Conservation (phyloP, 805 yeast genomes). For the Lipomyces yamanashiensis region DNA sequence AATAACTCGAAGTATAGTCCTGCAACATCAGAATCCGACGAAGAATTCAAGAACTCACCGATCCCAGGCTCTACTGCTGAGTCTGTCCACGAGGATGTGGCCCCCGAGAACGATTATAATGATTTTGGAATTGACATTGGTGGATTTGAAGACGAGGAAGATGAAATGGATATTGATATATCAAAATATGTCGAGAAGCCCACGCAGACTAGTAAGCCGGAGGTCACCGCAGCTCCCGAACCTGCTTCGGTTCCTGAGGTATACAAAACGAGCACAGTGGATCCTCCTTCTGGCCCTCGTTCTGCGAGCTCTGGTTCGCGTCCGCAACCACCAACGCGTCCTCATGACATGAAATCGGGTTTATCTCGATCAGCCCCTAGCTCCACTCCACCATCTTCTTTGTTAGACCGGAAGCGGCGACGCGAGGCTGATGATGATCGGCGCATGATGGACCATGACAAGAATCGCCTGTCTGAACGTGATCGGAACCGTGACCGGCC, state of each 20-base stretch:
- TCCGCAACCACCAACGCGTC: not conserved
- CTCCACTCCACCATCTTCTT: not conserved
- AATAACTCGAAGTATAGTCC: not conserved
- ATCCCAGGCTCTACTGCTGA: not conserved
- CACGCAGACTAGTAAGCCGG: not conserved
- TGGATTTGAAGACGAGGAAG: slow-evolving; percentile 21
- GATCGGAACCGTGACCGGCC: slow-evolving; percentile 8
- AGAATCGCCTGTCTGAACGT: not conserved
- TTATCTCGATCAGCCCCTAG: too few relatives aligned
- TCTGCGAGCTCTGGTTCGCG: not conserved
- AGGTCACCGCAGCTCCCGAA: not conserved
- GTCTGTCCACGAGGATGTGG: not conserved
- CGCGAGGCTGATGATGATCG: slow-evolving; percentile 19
- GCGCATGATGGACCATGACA: slow-evolving; percentile 3
- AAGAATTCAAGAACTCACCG: not conserved
- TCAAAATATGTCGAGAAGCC: not conserved
- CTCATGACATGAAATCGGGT: too few relatives aligned
- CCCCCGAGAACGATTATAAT: not conserved
- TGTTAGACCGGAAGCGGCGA: slow-evolving; percentile 15
- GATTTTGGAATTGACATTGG: slow-evolving; percentile 31
- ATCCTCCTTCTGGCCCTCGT: not conserved
- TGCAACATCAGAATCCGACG: not conserved
- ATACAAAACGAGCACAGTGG: slow-evolving; percentile 6
- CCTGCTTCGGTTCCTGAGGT: slow-evolving; percentile 16
- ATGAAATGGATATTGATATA: slow-evolving; percentile 13